These are phyloP conservation scores for Teunomyces lycoperdinae DNA, from an alignment of 805 yeast genomes.

Conservation along the genomic window DNA sequence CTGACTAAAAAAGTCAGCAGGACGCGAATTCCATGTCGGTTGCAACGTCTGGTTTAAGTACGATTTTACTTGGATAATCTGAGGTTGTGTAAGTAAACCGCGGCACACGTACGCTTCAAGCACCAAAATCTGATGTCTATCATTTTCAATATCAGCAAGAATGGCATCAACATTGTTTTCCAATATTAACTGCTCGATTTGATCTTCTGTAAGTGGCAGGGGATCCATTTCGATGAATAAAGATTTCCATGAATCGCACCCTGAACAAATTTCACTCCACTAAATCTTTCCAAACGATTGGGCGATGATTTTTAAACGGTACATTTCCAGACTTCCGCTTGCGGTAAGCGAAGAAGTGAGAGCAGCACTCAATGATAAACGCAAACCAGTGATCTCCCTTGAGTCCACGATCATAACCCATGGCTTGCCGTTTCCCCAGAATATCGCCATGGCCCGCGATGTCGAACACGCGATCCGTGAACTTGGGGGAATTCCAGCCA, in stretches of 20 bases:
- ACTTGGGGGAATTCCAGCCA: constrained; percentile 77
- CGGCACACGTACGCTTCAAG: constrained; percentile 1
- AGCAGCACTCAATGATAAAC: constrained; percentile 54
- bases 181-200: not conserved
- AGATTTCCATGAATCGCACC: not conserved
- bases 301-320: not conserved
- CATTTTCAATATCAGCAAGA: not conserved
- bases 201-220: not conserved
- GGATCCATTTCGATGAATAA: not conserved
- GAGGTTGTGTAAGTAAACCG: not conserved
- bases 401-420: constrained; percentile 89
- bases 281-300: not conserved
- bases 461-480: constrained; percentile 63
- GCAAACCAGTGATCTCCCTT: constrained; percentile 70
- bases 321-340: constrained; percentile 14
- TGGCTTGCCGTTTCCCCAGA: constrained; percentile 81
- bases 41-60: not conserved
- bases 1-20: not conserved
- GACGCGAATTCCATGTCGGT: not conserved
- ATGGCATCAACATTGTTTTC: not conserved
- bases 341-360: constrained; percentile 49
- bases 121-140: not conserved
- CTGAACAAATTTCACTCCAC: not conserved
- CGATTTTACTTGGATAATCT: not conserved
- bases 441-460: constrained; percentile 64